Conservation (phyloP, 495 filamentous ascomycete genomes). For the Aspergillus nidulans region DNA sequence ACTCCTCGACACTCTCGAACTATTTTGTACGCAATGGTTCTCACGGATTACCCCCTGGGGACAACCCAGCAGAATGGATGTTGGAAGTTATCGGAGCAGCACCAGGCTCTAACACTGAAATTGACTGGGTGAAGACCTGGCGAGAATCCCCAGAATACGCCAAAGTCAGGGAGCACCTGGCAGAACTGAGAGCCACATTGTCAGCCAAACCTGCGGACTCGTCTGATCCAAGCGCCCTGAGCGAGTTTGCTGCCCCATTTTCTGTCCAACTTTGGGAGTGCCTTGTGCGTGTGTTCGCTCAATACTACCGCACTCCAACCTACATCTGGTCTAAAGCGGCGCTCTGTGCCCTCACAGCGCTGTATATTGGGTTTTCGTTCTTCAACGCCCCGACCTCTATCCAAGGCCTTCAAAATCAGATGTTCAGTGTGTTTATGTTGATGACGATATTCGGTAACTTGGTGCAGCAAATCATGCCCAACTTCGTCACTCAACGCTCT, state of each 20-base stretch:
- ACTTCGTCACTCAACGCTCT: conserved; percentile 62
- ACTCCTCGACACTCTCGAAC: conserved; percentile 63
- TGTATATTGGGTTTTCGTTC: conserved; percentile 94
- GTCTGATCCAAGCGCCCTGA: conserved; percentile 54
- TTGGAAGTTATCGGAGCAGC: conserved; percentile 89
- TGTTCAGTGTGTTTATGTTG: conserved; percentile 87
- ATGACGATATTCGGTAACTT: conserved; percentile 80
- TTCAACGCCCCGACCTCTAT: conserved; percentile 65
- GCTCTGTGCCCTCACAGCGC: conserved; percentile 46
- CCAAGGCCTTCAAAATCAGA: conserved; percentile 86
- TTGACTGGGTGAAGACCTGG: conserved; percentile 84
- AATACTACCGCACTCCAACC: conserved; percentile 57
- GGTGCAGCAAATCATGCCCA: conserved; percentile 73
- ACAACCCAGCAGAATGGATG: conserved; percentile 96
- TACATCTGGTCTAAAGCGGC: conserved; percentile 59
- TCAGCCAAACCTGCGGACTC: conserved; percentile 68
- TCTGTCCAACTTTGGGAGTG: conserved; percentile 48
- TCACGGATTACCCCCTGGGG: conserved; percentile 59
- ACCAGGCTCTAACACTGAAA: conserved; percentile 68
- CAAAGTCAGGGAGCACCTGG: conserved; percentile 64
- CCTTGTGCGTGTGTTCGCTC: conserved; percentile 47
- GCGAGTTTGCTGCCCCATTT: conserved; percentile 55
- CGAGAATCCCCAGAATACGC: conserved; percentile 66
- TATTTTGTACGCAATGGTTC: conserved; percentile 85
- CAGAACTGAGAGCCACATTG: conserved; percentile 57